Percentiles rank a stretch among this genome's conserved stretches.
Evolutionary conservation across 805 yeast genomes (phyloP).

Genomic region (Wickerhamomyces hampshirensis): DNA sequence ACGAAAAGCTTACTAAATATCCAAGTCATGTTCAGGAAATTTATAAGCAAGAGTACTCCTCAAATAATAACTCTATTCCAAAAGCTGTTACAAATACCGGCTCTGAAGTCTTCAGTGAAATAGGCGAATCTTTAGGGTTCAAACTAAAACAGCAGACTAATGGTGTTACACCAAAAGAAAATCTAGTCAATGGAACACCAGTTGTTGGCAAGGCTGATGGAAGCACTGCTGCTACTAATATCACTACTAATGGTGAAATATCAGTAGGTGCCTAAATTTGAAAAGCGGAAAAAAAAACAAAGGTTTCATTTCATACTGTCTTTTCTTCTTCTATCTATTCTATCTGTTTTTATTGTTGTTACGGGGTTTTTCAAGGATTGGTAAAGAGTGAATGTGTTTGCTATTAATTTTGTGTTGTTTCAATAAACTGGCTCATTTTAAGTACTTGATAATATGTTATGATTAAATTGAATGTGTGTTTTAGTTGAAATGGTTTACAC

Average conservation of each 20-base stretch:
- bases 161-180: slow-evolving; percentile 2
- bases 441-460: too few relatives aligned
- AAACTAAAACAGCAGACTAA: slow-evolving; percentile 7
- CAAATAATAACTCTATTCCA: slow-evolving; percentile 12
- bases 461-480: too few relatives aligned
- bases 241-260: neutral
- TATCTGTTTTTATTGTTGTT: too few relatives aligned
- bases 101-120: slow-evolving; percentile 12
- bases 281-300: too few relatives aligned
- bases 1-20: slow-evolving; percentile 6
- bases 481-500: too few relatives aligned
- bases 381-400: too few relatives aligned
- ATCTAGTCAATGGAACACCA: slow-evolving; percentile 6
- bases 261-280: slow-evolving; percentile 1
- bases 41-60: slow-evolving; percentile 10
- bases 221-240: slow-evolving; percentile 2
- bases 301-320: too few relatives aligned
- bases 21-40: slow-evolving; percentile 13
- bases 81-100: slow-evolving; percentile 13
- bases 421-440: too few relatives aligned
- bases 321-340: too few relatives aligned
- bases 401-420: too few relatives aligned
- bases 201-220: slow-evolving; percentile 4
- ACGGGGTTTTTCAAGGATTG: too few relatives aligned
- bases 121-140: slow-evolving; percentile 9